phyloP scores from a whole-genome alignment of 305 asterid species.

The Solanum hybrid region DNA sequence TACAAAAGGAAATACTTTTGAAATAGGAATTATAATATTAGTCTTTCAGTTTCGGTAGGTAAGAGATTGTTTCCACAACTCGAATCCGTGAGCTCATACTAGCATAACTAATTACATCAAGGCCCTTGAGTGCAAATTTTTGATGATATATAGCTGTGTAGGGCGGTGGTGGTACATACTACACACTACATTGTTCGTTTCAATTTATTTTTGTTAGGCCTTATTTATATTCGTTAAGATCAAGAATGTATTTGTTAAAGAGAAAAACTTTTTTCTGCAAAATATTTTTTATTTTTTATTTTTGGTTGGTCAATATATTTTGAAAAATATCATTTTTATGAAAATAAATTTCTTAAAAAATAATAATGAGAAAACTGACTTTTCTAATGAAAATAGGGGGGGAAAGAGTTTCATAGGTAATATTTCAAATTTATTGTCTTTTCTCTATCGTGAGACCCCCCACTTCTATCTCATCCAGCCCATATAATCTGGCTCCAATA shows the following conservation, averaged over 20 bases:
- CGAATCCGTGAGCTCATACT: fast-evolving
- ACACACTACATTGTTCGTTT: not conserved
- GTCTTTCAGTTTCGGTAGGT: not conserved
- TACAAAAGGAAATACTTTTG: not conserved
- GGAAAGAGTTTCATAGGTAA: not conserved
- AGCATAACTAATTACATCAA: too few relatives aligned
- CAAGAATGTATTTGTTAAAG: not conserved
- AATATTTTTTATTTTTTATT: not conserved
- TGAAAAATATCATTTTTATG: not conserved
- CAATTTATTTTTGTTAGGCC: not conserved
- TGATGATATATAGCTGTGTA: not conserved
- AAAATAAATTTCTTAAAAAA: not conserved
- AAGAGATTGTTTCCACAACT: not conserved
- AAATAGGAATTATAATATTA: not conserved
- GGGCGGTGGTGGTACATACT: not conserved
- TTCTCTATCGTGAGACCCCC: too few relatives aligned
- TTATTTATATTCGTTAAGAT: not conserved
- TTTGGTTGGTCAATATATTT: not conserved
- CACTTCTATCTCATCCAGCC: too few relatives aligned
- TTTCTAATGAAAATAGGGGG: not conserved
- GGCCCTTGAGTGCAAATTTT: not conserved
- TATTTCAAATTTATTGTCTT: too few relatives aligned
- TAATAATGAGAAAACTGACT: not conserved
- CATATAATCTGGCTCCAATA: too few relatives aligned
- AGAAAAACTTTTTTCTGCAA: too few relatives aligned